A percentile compares a stretch with the other conserved stretches of the same genome.
These are phyloP conservation scores for Albizia julibrissin DNA, from an alignment of 306 rosid genomes.

Conservation along the genomic window DNA sequence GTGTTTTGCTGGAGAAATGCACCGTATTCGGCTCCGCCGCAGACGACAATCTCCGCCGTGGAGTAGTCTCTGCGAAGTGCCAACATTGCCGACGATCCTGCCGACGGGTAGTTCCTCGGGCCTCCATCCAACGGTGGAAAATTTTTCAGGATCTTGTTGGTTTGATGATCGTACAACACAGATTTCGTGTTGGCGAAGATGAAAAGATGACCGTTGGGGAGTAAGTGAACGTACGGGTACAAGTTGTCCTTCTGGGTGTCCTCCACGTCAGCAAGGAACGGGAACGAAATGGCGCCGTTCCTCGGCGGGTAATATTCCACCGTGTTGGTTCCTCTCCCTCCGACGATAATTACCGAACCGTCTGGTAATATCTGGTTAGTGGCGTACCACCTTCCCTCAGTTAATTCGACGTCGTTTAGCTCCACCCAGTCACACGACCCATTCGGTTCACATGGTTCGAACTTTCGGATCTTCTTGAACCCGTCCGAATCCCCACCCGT, in stretches of 20 bases:
- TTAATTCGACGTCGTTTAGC: constrained; percentile 55
- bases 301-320: constrained; percentile 74
- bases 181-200: constrained; percentile 79
- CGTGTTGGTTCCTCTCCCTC: constrained; percentile 70
- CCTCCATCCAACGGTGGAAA: constrained; percentile 80
- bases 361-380: constrained; percentile 80
- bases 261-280: constrained; percentile 60
- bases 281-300: constrained; percentile 58
- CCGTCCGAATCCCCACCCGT: constrained; percentile 90
- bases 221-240: constrained; percentile 85
- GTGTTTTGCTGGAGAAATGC: constrained; percentile 54
- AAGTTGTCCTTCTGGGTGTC: constrained; percentile 85
- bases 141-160: constrained; percentile 34
- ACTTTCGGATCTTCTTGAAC: constrained; percentile 59
- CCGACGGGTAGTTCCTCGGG: constrained; percentile 89
- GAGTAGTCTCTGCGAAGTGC: constrained; percentile 55
- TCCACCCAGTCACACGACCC: constrained; percentile 74
- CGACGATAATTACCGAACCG: constrained; percentile 69
- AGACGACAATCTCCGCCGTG: constrained; percentile 58
- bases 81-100: constrained; percentile 83
- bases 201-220: constrained; percentile 77
- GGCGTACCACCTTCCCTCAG: constrained; percentile 72
- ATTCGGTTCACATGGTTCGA: constrained; percentile 56
- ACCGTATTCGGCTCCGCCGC: constrained; percentile 89
- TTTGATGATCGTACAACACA: constrained; percentile 48